Evolutionary conservation across 441 rosid genomes (phyloP).

Genomic region (Geranium incanum): DNA sequence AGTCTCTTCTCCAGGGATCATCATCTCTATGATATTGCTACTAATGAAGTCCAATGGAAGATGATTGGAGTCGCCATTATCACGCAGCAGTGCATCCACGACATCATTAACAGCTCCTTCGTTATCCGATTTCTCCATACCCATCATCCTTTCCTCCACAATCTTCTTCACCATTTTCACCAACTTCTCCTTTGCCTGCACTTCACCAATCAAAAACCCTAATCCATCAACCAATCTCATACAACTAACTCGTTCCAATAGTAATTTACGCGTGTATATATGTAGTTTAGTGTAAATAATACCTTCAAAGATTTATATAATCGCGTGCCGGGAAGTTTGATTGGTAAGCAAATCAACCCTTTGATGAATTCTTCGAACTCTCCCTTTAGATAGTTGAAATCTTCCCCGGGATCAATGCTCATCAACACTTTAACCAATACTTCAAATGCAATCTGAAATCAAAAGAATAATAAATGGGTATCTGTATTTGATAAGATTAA

Average conservation of each 20-base stretch:
- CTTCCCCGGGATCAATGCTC: conserved; percentile 50
- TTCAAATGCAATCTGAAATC: conserved; percentile 48
- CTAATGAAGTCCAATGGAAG: conserved; percentile 50
- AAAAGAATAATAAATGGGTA: background rate
- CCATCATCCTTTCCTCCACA: conserved; percentile 39
- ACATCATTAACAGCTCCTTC: conserved; percentile 34
- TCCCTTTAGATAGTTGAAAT: conserved; percentile 40
- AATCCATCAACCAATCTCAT: background rate
- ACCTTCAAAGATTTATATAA: conserved; percentile 62
- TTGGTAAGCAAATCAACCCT: conserved; percentile 61
- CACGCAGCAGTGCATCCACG: conserved; percentile 58
- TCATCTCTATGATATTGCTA: conserved; percentile 63
- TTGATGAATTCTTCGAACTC: conserved; percentile 65
- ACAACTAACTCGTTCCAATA: background rate
- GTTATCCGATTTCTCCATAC: conserved; percentile 24
- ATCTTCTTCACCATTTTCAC: conserved; percentile 43
- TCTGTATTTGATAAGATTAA: too few species aligned
- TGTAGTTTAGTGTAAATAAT: background rate
- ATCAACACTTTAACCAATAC: conserved; percentile 48
- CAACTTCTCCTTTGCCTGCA: conserved; percentile 58
- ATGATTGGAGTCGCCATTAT: conserved; percentile 36
- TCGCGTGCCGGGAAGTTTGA: conserved; percentile 62
- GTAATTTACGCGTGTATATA: too few species aligned
- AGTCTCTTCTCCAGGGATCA: conserved; percentile 75
- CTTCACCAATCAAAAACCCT: conserved; percentile 8